These are phyloP conservation scores for Phytophthora sp. DNA, from an alignment of 352 stramenopile genomes.

Conservation along the genomic window DNA sequence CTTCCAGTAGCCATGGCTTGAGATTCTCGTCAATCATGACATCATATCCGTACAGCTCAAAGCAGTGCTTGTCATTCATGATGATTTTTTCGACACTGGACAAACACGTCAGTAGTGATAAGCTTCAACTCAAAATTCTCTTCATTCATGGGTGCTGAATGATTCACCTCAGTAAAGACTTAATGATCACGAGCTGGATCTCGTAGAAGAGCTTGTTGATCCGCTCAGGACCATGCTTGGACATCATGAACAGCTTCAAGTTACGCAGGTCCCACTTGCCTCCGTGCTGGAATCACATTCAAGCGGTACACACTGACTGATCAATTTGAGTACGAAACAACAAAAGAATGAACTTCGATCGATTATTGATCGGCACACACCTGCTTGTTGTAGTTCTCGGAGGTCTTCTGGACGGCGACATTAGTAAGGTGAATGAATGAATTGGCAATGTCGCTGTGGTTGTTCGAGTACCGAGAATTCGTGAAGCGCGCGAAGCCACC, in stretches of 20 bases:
- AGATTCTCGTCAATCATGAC: slow-evolving; percentile 93
- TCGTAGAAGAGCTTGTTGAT: slow-evolving; percentile 91
- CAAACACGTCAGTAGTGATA: too few species aligned
- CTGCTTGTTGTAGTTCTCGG: slow-evolving; percentile 93
- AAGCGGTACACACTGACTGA: too few species aligned
- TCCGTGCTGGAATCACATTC: slow-evolving; percentile 57
- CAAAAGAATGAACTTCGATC: too few species aligned
- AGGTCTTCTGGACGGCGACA: slow-evolving; percentile 95
- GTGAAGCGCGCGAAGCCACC: slow-evolving; percentile 93
- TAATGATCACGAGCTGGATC: slow-evolving; percentile 91
- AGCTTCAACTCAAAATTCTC: too few species aligned
- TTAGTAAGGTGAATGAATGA: slow-evolving; percentile 96
- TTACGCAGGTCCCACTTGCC: slow-evolving; percentile 93
- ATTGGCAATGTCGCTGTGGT: slow-evolving; percentile 90
- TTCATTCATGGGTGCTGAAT: too few species aligned
- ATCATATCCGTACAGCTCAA: slow-evolving; percentile 95
- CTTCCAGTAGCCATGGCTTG: slow-evolving; percentile 93
- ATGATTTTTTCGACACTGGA: slow-evolving; percentile 92
- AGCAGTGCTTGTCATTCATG: slow-evolving; percentile 96
- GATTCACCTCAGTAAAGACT: slow-evolving; percentile 79
- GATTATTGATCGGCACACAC: too few species aligned
- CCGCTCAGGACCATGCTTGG: slow-evolving; percentile 77
- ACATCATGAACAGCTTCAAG: slow-evolving; percentile 93
- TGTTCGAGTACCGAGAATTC: slow-evolving; percentile 91
- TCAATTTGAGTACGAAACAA: too few species aligned